Evolutionary conservation across 1,139 yeast species (phyloP), one percentile per base, ranked within the genome.

Genomic region (Tardiomyces digboiensis): DNA sequence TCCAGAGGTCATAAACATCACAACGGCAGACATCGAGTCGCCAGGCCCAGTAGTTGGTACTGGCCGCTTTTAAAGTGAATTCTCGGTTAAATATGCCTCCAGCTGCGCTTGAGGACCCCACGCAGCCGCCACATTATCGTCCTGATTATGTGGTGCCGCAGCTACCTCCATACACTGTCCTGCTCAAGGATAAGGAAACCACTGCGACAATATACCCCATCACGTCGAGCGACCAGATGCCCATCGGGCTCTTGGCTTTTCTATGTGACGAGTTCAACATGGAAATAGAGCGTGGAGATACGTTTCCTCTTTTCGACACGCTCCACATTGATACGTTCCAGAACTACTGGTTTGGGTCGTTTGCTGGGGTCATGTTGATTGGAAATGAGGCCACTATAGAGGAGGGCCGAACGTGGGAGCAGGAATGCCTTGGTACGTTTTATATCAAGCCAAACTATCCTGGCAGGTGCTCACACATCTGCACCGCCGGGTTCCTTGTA

Each of bases 151-250:
- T 52, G 19, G 48, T 48, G 29, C 58, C 60, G 7, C 56, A 52
- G 41, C 45, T 59, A 29, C 37, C 19, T 5, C 37, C 37, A 4
- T 65, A 75, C 54, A 85, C 95, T 1, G 86, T 88, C 2, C 66
- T 86, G 21, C 70, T 88, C 29, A 82, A 85, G 59, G 97, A 89
- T 61, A 91, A 91, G 10, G 89, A 84, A 55, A 87, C 96, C 1
- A 80, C 89, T 1, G 97, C 97, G 1, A 88, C 97, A 5, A 81
- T 89, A 48, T 87, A 87, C 58, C 97, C 98, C 2, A 76, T 91
- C 18, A 76, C 79, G 52, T 73, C 78, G 21, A 71, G 80, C 0
- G 70, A 69, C 21, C 67, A 72, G 42, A 67, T 91, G 14, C 97
- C 97, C 0, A 76, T 76, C 2, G 93, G 88, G 0, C 69, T 91